Conservation (phyloP, 2,329 filamentous ascomycete genomes). For the Coniochaeta ligniaria region DNA sequence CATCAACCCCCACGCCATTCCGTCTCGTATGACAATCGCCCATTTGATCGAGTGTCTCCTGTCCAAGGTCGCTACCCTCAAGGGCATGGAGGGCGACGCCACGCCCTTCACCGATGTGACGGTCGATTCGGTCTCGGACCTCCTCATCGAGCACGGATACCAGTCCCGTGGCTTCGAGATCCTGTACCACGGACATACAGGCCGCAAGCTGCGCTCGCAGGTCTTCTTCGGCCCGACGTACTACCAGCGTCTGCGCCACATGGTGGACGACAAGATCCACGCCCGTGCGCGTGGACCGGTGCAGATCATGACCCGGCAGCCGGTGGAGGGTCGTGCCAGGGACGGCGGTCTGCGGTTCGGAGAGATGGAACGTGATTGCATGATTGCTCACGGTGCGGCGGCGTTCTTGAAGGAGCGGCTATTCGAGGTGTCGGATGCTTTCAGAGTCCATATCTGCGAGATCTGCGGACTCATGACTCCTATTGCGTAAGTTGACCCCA, state of each 20-base stretch:
- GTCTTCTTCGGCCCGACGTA: slow-evolving; percentile 97
- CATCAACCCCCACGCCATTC: slow-evolving; percentile 99
- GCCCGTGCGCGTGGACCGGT: slow-evolving; percentile 94
- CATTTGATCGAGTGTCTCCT: slow-evolving; percentile 99
- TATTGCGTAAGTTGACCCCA: slow-evolving; percentile 73
- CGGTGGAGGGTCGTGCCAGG: slow-evolving; percentile 94
- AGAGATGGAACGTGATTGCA: slow-evolving; percentile 99
- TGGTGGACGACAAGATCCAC: slow-evolving; percentile 99
- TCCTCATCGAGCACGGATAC: slow-evolving; percentile 85
- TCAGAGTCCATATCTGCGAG: slow-evolving; percentile 96
- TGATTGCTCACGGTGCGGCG: slow-evolving; percentile 98
- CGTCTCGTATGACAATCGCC: slow-evolving; percentile 99
- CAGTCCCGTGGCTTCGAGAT: slow-evolving; percentile 96
- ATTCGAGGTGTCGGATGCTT: slow-evolving; percentile 96
- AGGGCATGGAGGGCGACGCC: slow-evolving; percentile 92
- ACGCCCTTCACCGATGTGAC: slow-evolving; percentile 98
- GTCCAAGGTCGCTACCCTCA: slow-evolving; percentile 88
- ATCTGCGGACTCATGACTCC: slow-evolving; percentile 99
- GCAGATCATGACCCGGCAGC: slow-evolving; percentile 94
- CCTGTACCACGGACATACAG: slow-evolving; percentile 98
- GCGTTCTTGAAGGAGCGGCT: slow-evolving; percentile 95
- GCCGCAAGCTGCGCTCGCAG: slow-evolving; percentile 85
- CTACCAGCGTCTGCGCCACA: slow-evolving; percentile 96
- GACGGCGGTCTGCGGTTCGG: slow-evolving; percentile 98
- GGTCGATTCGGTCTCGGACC: slow-evolving; percentile 81